Evolutionary conservation across 257 asterid genomes (phyloP).

Genomic region (Eustoma russellianum): DNA sequence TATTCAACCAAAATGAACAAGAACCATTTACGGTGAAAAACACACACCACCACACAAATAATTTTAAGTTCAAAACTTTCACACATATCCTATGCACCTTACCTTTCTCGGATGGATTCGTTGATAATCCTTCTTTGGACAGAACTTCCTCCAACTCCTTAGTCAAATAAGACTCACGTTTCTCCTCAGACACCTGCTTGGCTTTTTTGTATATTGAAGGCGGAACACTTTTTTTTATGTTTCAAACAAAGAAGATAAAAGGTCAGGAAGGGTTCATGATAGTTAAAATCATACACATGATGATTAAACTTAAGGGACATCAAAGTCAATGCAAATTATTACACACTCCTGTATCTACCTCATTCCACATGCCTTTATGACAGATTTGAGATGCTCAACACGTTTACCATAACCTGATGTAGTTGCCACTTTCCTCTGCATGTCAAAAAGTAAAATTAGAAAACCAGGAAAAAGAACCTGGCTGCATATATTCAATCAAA

Average conservation of each 20-base stretch:
- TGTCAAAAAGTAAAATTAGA: neutral
- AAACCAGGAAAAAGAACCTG: neutral
- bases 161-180: constrained; percentile 63
- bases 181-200: constrained; percentile 65
- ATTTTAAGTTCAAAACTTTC: no score
- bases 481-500: neutral
- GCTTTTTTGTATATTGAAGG: constrained; percentile 81
- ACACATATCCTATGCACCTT: constrained; percentile 1
- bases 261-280: neutral
- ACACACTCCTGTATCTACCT: constrained; percentile 36
- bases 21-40: no score
- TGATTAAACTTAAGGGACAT: neutral
- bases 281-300: constrained; percentile 4
- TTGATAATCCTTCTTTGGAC: constrained; percentile 77
- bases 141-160: constrained; percentile 80
- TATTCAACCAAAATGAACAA: no score
- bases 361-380: constrained; percentile 96
- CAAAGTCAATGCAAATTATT: neutral
- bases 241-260: neutral
- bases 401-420: constrained; percentile 56
- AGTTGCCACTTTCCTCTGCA: constrained; percentile 57
- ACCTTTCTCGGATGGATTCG: constrained; percentile 90
- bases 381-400: constrained; percentile 79
- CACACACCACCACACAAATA: no score
- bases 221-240: constrained; percentile 43